Evolutionary conservation across 768 basidiomycete genomes (phyloP), one percentile per base, ranked within the genome.

Genomic region (Pisolithus marmoratus): DNA sequence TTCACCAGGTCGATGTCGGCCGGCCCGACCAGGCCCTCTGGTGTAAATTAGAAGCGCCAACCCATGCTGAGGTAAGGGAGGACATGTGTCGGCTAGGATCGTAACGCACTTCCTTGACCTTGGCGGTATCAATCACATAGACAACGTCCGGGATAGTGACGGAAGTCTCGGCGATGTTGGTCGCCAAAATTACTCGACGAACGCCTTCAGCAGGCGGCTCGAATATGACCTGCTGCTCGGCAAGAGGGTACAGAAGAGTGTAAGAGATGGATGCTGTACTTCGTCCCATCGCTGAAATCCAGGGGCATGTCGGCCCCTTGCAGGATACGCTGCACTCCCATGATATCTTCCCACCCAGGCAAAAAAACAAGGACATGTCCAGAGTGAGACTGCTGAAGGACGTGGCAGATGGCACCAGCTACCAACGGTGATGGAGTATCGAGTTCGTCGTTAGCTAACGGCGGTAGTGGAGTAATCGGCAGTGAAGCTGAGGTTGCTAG

Each of bases 91-190:
- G 78, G 46, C 87, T 81, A 1, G 94, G 91, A 60, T 97, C 92
- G 61, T 92, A 97, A 15, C 83, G 79, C 61, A 88, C 81, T 68
- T 94, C 90, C 69, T 96, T 96, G 62, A 93, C 78, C 60, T 86
- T 85, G 17, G 81, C 94, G 0, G 88, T 80, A 62, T 98, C 95
- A 41, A 97, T 83, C 27, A 98, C 94, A 60, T 90, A 94, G 9
- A 95, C 90, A 23, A 96, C 90, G 58, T 95, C 90, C 1, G 93
- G 93, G 58, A 97, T 95, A 4, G 94, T 97, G 58, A 96, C 78
- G 4, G 91, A 94, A 3, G 94, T 94, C 70, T 97, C 94, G 12
- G 94, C 94, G 42, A 96, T 93, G 65, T 96, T 96, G 37, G 94
- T 98, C 5, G 94, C 82, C 45, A 97, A 75, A 58, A 98, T 95